Evolutionary conservation across 1,284 basidiomycete genomes (phyloP), one percentile per base, ranked within the genome.

Genomic region (Pyrrhoderma noxium): DNA sequence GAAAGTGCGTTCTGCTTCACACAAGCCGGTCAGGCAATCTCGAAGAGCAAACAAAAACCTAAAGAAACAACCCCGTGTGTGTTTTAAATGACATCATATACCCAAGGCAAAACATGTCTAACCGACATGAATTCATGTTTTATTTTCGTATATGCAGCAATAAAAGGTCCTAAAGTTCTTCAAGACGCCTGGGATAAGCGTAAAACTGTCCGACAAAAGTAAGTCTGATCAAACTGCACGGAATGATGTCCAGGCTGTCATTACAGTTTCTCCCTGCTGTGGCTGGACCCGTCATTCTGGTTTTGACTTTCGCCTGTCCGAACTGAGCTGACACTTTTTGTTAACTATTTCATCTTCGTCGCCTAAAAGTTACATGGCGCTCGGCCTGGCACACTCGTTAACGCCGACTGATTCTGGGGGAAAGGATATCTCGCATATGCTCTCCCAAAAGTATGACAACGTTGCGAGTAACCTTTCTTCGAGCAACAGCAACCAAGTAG

Each of bases 171-270:
- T 1, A 85, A 88, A 64, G 72, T 79, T 14, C 72, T 97, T 51
- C 88, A 89, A 63, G 83, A 89, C 44, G 80, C 82, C 47, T 97
- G 94, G 93, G 89, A 96, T 67, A 82, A 80, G 59, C 76, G 73
- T 55, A 92, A 91, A 71, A 99, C 94, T 5, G 85, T 95, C 22
- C 79, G 81, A 59, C 94, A 97, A 77, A 98, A 97, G 93, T 95
- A 64, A 63, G 85, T 73, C 25, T 23, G 34, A 51, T 45, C 43
- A 27, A 7, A 42, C 7, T 9, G 35, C 8, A 16, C 13, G 38
- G 25, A 34, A 38, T 45, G 47, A 13, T 35, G 41, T 11, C 45
- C 31, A 23, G 23, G 34, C 25, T 35, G 37, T 11, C 40, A 31
- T 13, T 18, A 35, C 35, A 19, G 9, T 38, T 49, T 5, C 27